phyloP scores from a whole-genome alignment of 768 basidiomycete species.

The Termitomyces sp. region DNA sequence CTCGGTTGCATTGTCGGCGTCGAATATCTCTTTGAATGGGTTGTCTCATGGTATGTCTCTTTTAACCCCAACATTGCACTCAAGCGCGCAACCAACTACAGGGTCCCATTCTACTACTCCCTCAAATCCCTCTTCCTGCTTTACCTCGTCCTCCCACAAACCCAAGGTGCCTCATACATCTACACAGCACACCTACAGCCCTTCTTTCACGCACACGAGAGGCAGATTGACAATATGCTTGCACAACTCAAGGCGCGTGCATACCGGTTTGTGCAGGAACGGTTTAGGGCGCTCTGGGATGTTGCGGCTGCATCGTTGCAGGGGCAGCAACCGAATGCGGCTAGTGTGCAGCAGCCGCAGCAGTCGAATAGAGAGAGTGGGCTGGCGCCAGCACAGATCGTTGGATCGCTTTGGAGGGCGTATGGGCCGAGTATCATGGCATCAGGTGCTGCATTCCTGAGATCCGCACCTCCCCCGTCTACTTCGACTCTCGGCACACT shows the following conservation, averaged over 20 bases:
- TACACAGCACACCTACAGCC: constrained; percentile 79
- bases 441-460: constrained; percentile 57
- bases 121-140: constrained; percentile 82
- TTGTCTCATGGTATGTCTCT: constrained; percentile 70
- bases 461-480: constrained; percentile 22
- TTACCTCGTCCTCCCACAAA: constrained; percentile 88
- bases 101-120: constrained; percentile 87
- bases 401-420: constrained; percentile 65
- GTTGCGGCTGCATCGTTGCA: constrained; percentile 42
- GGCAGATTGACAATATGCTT: constrained; percentile 78
- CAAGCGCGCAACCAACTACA: constrained; percentile 18
- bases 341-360: constrained; percentile 32
- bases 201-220: constrained; percentile 77
- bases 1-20: constrained; percentile 76
- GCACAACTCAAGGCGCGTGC: constrained; percentile 54
- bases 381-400: constrained; percentile 62
- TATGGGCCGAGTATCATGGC: constrained; percentile 74
- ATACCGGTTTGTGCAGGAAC: constrained; percentile 62
- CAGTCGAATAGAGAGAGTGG: constrained; percentile 6
- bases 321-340: constrained; percentile 21
- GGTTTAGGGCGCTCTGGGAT: constrained; percentile 62
- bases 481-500: neutral
- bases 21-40: constrained; percentile 85
- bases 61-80: neutral
- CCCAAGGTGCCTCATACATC: constrained; percentile 81